Evolutionary conservation across 75 land plant genomes (phyloP), one percentile per base, ranked within the genome.

Genomic region (Ceratopteris richardii): DNA sequence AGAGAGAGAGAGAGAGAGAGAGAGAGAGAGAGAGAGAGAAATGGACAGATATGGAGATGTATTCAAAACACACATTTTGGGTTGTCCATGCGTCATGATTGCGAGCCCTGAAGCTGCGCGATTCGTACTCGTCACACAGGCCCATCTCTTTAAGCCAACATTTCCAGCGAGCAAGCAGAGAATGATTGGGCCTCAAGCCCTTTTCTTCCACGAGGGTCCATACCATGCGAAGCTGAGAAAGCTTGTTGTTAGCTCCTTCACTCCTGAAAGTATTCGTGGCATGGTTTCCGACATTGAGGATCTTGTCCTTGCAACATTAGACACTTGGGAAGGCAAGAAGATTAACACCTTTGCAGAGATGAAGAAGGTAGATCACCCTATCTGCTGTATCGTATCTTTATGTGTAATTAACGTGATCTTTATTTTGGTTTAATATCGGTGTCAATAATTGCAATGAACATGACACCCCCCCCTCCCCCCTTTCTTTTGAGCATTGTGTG

Each of bases 141-240:
- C 96, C 14, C 78, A 79, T 46, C 82, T 90, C 41, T 90, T 90
- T 74, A 90, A 90, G 79, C 89, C 91, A n/a, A 83, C 96, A 14
- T 90, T 83, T 52, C 96, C 96, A 0, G 79, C 78, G 4, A 90
- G 96, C 70, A 90, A 90, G 59, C 80, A 80, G 72, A 60, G 87
- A 66, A 86, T 90, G 81, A 64, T 90, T 18, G 96, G 96, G 9
- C 71, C 69, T 16, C 73, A 83, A 44, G 84, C 96, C 47, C 72
- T 90, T 58, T 87, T 90, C 77, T 90, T 90, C 61, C 92, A 90
- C 58, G 84, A 90, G 25, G 96, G 96, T 3, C 82, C 81, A 23
- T 90, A 90, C 63, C 96, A 90, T 55, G 29, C 66, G 57, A 70
- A 57, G 50, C 58, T 90, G 29, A 56, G 96, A 20, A 69, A 61